Evolutionary conservation across 2,329 filamentous ascomycete genomes (phyloP).

Genomic region (Colletotrichum sp.): DNA sequence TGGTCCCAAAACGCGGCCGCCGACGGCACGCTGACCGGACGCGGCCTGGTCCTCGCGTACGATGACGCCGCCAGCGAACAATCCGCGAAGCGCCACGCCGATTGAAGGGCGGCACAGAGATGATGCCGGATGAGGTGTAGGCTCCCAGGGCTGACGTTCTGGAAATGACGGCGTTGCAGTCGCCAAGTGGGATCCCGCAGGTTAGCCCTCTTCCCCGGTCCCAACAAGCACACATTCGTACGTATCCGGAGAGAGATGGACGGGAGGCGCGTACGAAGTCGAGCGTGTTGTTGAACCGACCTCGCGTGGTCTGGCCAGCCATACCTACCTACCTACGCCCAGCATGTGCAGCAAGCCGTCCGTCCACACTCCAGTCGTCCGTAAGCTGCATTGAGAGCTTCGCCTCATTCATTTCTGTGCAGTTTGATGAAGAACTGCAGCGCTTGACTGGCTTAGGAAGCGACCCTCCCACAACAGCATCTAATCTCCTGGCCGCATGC

Average conservation of each 20-base stretch:
- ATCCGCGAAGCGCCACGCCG: background rate
- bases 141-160: background rate
- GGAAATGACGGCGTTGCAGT: constrained; percentile 14
- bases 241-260: background rate
- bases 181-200: background rate
- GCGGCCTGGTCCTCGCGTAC: background rate
- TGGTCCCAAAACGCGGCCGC: background rate
- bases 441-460: constrained; percentile 1
- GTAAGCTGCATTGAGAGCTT: background rate
- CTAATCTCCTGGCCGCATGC: constrained; percentile 14
- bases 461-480: constrained; percentile 3
- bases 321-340: background rate
- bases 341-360: background rate
- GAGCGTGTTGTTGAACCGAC: background rate
- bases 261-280: background rate
- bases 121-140: background rate
- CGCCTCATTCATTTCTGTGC: constrained; percentile 10
- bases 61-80: background rate
- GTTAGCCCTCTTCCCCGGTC: background rate
- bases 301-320: background rate
- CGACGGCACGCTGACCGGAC: background rate
- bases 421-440: constrained; percentile 14
- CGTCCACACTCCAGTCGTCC: background rate
- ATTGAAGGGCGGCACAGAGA: background rate
- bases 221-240: background rate